phyloP scores from a whole-genome alignment of 2,329 filamentous ascomycete genomes.

The Alternaria novae-zelandiae region DNA sequence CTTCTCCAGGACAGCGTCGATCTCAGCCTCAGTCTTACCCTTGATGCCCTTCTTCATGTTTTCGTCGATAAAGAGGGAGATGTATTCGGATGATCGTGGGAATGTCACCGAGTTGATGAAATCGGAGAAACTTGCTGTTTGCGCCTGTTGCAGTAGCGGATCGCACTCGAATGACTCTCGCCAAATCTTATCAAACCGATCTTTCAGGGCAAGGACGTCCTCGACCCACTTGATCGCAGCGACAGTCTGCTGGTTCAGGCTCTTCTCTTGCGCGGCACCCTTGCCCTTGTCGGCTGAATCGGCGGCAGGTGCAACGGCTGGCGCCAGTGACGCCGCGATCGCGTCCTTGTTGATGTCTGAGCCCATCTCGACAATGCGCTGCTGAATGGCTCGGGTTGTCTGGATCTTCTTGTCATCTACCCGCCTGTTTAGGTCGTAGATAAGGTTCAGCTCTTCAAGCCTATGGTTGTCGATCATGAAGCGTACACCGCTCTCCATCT shows the following conservation, averaged over 20 bases:
- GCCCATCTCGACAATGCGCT: constrained; percentile 79
- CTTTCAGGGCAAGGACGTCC: constrained; percentile 83
- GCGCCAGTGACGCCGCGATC: constrained; percentile 62
- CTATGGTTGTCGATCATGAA: constrained; percentile 93
- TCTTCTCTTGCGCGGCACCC: constrained; percentile 52
- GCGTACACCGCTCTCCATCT: constrained; percentile 83
- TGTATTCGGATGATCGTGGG: constrained; percentile 81
- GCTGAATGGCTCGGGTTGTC: constrained; percentile 73
- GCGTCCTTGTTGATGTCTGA: constrained; percentile 78
- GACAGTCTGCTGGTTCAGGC: constrained; percentile 77
- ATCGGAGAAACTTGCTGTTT: constrained; percentile 86
- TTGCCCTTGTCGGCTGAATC: constrained; percentile 61
- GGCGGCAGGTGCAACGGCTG: constrained; percentile 49
- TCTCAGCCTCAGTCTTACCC: constrained; percentile 87
- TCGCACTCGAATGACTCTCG: constrained; percentile 75
- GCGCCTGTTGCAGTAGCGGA: constrained; percentile 76
- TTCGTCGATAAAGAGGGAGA: constrained; percentile 96
- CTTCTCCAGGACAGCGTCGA: constrained; percentile 84
- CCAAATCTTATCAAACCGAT: constrained; percentile 87
- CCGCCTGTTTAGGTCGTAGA: constrained; percentile 79
- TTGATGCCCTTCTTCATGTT: constrained; percentile 93
- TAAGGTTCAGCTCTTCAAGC: constrained; percentile 75
- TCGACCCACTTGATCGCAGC: constrained; percentile 96
- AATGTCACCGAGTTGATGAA: constrained; percentile 85
- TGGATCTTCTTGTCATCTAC: constrained; percentile 77